Evolutionary conservation across 306 rosid species (phyloP).

Genomic region (Erythrophleum fordii): DNA sequence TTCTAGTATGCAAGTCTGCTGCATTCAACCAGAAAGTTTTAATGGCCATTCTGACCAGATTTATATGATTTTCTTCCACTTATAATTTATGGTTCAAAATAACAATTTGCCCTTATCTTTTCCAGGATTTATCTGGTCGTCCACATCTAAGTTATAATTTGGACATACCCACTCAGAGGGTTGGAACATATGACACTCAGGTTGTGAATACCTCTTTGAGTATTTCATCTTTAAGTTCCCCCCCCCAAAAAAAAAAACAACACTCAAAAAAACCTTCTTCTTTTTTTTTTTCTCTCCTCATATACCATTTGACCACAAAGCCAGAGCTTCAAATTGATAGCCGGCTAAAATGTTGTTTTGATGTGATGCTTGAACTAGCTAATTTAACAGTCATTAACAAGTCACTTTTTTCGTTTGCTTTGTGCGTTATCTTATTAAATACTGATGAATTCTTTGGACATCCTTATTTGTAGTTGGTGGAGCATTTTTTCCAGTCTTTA

Average conservation of each 20-base stretch:
- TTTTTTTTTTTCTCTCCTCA: too few species aligned
- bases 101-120: slow-evolving; percentile 17
- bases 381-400: not conserved
- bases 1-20: slow-evolving; percentile 14
- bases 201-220: slow-evolving; percentile 47
- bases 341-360: not conserved
- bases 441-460: slow-evolving; percentile 10
- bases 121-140: slow-evolving; percentile 96
- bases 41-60: slow-evolving; percentile 7
- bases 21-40: slow-evolving; percentile 28
- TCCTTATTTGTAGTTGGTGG: slow-evolving; percentile 73
- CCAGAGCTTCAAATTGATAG: slow-evolving; percentile 16
- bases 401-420: not conserved
- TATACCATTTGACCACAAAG: not conserved
- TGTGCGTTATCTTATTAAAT: not conserved
- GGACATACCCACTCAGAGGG: slow-evolving; percentile 85
- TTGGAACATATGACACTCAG: slow-evolving; percentile 95
- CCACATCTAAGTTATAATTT: slow-evolving; percentile 81
- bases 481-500: slow-evolving; percentile 94
- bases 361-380: not conserved
- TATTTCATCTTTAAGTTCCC: slow-evolving; percentile 16
- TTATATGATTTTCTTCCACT: not conserved
- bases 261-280: too few species aligned
- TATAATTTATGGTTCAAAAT: not conserved
- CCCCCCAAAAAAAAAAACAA: too few species aligned